Evolutionary conservation across 306 rosid genomes (phyloP), one percentile per base, ranked within the genome.

Genomic region (Citrullus amarus): DNA sequence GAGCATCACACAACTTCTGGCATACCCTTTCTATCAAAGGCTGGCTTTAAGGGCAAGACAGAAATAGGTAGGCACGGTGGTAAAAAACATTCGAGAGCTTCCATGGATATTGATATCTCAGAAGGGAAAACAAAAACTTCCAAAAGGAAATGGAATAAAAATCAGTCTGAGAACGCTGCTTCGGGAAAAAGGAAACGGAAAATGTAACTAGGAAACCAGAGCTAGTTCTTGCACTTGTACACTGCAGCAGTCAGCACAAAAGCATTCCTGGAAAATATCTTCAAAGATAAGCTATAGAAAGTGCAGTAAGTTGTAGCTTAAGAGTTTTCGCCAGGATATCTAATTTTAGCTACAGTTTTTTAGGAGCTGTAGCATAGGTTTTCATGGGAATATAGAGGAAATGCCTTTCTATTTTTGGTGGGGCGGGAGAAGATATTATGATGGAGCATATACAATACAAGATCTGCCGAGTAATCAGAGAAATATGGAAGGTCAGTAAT

Each of bases 21-120:
- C 17, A 75, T 84, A 16, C 88, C 97, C 12, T 92, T 89, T 87
- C 85, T 94, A 87, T 87, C 95, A 82, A 79, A 5, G 72, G 74
- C 88, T 61, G 87, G 86, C 59, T 66, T 56, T 22, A 87, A 88
- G 75, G 73, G 84, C 81, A 92, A 86, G 77, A 71, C 86, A 2
- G 86, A 85, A 59, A 88, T 79, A 9, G 78, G 63, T 30, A 88
- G 80, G 34, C 81, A 57, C 60, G 79, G 79, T 80, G 61, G 69
- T 54, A 86, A 84, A 74, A 83, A 80, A 61, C 48, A 81, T 76
- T 78, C 82, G 38, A 77, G 83, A 79, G 39, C 50, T 54, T 83
- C 81, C 67, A 77, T 22, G 5, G 86, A 84, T 30, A 86, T 79
- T 61, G 85, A 80, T 72, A 80, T 71, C 81, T 75, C 82, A 4